phyloP scores from a whole-genome alignment of 495 filamentous ascomycete genomes.

The Neurospora sp. region DNA sequence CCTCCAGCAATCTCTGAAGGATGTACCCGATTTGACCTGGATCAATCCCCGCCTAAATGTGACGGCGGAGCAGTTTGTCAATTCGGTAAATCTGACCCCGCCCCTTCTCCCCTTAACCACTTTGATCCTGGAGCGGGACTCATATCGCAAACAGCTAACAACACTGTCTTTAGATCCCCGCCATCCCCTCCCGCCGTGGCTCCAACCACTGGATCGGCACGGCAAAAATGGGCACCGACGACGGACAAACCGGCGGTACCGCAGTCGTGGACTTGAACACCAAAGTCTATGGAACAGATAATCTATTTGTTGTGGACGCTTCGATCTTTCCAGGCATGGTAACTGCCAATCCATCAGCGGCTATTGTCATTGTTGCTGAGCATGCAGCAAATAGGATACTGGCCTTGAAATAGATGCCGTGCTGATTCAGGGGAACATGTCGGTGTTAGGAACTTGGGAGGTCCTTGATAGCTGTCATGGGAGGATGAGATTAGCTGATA shows the following conservation, averaged over 20 bases:
- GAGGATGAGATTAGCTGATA: not conserved
- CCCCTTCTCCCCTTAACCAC: not conserved
- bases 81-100: conserved; percentile 15
- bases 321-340: conserved; percentile 48
- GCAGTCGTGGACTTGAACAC: conserved; percentile 52
- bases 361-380: conserved; percentile 46
- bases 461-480: not conserved
- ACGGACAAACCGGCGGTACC: conserved; percentile 45
- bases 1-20: conserved; percentile 42
- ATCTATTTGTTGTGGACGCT: conserved; percentile 49
- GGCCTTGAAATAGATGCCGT: not conserved
- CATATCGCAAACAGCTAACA: not conserved
- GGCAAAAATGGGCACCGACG: conserved; percentile 49
- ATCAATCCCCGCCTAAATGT: conserved; percentile 40
- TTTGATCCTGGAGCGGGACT: not conserved
- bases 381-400: conserved; percentile 31
- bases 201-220: conserved; percentile 57
- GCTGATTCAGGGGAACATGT: not conserved
- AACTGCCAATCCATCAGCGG: conserved; percentile 42
- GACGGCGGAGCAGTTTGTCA: conserved; percentile 44
- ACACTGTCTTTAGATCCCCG: conserved; percentile 21
- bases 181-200: conserved; percentile 43
- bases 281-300: conserved; percentile 57
- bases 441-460: not conserved
- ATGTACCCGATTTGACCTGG: conserved; percentile 43